phyloP scores from a whole-genome alignment of 306 rosid species.

The Trifolium subterraneum region DNA sequence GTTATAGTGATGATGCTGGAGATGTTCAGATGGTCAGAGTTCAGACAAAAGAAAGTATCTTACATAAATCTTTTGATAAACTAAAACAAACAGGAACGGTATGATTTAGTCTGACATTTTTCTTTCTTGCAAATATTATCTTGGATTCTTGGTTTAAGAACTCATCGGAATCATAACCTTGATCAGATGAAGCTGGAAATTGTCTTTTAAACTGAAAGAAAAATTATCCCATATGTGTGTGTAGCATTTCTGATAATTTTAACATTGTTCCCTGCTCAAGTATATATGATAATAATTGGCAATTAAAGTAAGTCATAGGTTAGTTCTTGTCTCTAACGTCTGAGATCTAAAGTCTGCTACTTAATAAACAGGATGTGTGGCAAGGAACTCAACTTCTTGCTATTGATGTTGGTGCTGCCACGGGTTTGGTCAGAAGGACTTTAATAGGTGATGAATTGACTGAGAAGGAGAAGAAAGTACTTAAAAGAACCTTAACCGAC shows the following conservation, averaged over 20 bases:
- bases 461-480: slow-evolving; percentile 82
- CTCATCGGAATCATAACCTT: slow-evolving; percentile 28
- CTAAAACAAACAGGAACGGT: slow-evolving; percentile 86
- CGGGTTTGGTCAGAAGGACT: slow-evolving; percentile 75
- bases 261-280: not conserved
- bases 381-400: slow-evolving; percentile 98
- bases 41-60: slow-evolving; percentile 67
- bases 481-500: slow-evolving; percentile 88
- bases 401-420: slow-evolving; percentile 80
- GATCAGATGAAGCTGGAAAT: slow-evolving; percentile 18
- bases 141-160: slow-evolving; percentile 30
- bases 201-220: slow-evolving; percentile 1
- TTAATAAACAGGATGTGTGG: slow-evolving; percentile 83
- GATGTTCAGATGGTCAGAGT: slow-evolving; percentile 58
- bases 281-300: not conserved
- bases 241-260: slow-evolving; percentile 13
- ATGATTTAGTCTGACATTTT: slow-evolving; percentile 40
- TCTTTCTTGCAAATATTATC: slow-evolving; percentile 31
- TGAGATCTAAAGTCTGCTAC: slow-evolving; percentile 36
- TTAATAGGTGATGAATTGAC: slow-evolving; percentile 87
- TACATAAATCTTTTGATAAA: slow-evolving; percentile 76
- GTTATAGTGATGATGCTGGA: slow-evolving; percentile 44
- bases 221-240: slow-evolving; percentile 15
- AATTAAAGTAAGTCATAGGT: slow-evolving; percentile 2
- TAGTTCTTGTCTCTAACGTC: slow-evolving; percentile 31